Evolutionary conservation across 2,329 filamentous ascomycete genomes (phyloP), one percentile per base, ranked within the genome.

Genomic region (Colletotrichum australisinense): DNA sequence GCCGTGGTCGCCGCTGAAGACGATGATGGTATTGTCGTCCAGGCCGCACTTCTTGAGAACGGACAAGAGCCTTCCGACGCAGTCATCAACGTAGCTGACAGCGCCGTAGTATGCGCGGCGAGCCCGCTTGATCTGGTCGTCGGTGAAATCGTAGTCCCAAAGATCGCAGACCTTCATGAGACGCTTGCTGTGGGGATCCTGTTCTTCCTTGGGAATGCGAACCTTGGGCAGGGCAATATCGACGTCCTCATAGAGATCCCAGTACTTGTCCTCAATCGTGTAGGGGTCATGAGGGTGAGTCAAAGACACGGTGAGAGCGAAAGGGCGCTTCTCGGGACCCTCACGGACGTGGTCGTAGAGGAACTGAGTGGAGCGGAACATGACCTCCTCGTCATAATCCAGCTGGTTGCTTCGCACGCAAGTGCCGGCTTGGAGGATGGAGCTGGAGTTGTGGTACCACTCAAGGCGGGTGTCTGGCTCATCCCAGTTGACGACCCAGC

Each of bases 391-490:
- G 79, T 98, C 95, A 78, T 96, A 98, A 82, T 98, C 95, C 65
- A 98, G 89, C 87, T 98, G 95, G 85, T 98, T 98, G 84, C 94
- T 97, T 76, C 95, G 91, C 53, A 97, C 93, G 78, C 95, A 97
- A 35, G 93, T 91, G 11, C 95, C 95, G 0, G 95, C 95, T 82
- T 98, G 95, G 79, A 96, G 87, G 77, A 98, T 96, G 7, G 95
- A 98, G 79, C 94, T 95, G 84, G 95, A 95, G 82, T 98, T 98
- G 87, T 98, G 95, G 81, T 97, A 98, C 94, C 95, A 98, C 84
- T 98, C 95, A 55, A 96, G 91, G 58, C 95, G 90, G 53, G 91
- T 92, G 42, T 95, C 92, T 12, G 95, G 95, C 82, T 95, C 92
- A 81, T 98, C 95, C 95, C 95, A 98, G 84, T 98, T 95, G 75